Percentiles rank a stretch among this genome's conserved stretches.
These are phyloP conservation scores for Penicillium mononematosum DNA, from an alignment of 495 filamentous ascomycete genomes.

Conservation along the genomic window DNA sequence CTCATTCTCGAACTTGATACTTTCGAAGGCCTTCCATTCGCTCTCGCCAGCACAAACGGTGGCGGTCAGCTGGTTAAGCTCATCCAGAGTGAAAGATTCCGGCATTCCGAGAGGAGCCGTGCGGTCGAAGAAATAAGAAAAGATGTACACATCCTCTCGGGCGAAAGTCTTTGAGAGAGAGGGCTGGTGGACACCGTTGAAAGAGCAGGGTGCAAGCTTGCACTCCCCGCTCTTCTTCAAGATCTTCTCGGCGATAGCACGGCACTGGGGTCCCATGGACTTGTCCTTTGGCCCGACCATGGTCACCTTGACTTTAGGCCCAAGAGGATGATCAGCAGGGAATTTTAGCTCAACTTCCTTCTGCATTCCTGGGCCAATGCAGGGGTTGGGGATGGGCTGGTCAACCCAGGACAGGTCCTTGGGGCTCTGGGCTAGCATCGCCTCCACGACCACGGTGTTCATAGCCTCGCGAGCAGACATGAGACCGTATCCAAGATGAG, in stretches of 20 bases:
- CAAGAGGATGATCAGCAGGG: slow-evolving; percentile 59
- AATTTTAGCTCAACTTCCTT: slow-evolving; percentile 68
- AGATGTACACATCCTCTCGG: slow-evolving; percentile 88
- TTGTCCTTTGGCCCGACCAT: slow-evolving; percentile 78
- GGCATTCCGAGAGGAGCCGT: slow-evolving; percentile 91
- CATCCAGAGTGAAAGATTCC: slow-evolving; percentile 83
- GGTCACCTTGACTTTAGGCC: slow-evolving; percentile 61
- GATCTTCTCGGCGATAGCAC: slow-evolving; percentile 83
- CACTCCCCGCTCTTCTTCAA: slow-evolving; percentile 84
- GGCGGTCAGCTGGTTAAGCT: slow-evolving; percentile 78
- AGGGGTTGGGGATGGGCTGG: slow-evolving; percentile 76
- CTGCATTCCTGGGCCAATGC: slow-evolving; percentile 77
- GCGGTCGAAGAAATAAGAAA: slow-evolving; percentile 97
- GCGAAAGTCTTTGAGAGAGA: slow-evolving; percentile 90
- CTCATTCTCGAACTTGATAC: slow-evolving; percentile 66
- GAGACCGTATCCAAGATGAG: slow-evolving; percentile 93
- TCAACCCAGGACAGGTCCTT: slow-evolving; percentile 56
- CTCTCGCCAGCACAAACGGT: slow-evolving; percentile 80
- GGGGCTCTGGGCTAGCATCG: slow-evolving; percentile 50
- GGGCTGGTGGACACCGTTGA: slow-evolving; percentile 95
- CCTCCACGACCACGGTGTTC: slow-evolving; percentile 67
- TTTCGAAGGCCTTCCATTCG: slow-evolving; percentile 74
- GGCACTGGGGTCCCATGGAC: slow-evolving; percentile 80
- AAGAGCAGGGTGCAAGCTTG: slow-evolving; percentile 85
- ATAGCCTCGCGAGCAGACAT: slow-evolving; percentile 90